A percentile compares a stretch with the other conserved stretches of the same genome.
Conservation (phyloP, 306 rosid species). For the Potentilla sterilis region DNA sequence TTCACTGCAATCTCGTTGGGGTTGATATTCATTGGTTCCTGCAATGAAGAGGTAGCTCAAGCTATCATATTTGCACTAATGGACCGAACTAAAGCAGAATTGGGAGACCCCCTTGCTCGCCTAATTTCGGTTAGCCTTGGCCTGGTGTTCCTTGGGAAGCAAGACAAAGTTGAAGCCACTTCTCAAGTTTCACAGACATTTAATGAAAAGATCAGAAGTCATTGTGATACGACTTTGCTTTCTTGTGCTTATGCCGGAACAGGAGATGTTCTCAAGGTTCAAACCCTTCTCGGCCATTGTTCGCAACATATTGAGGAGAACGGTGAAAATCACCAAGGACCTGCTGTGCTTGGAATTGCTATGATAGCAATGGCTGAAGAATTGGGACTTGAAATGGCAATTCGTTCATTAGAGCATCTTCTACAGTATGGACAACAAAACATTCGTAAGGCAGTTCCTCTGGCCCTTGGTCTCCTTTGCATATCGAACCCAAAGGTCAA, state of each 20-base stretch:
- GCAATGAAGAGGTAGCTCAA: constrained; percentile 92
- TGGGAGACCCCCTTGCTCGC: constrained; percentile 86
- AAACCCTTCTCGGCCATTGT: constrained; percentile 92
- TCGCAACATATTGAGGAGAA: constrained; percentile 93
- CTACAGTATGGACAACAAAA: constrained; percentile 94
- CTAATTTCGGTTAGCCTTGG: constrained; percentile 77
- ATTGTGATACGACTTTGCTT: constrained; percentile 86
- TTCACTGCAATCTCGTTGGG: constrained; percentile 94
- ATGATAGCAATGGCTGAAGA: constrained; percentile 99
- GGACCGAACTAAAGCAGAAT: constrained; percentile 80
- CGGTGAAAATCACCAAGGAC: constrained; percentile 90
- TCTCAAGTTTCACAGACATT: constrained; percentile 94
- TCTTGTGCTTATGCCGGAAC: constrained; percentile 99
- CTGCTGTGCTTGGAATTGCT: constrained; percentile 98
- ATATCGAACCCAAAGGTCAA: constrained; percentile 95
- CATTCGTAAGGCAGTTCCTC: constrained; percentile 87
- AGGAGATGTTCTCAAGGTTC: constrained; percentile 89
- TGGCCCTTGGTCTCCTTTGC: constrained; percentile 89
- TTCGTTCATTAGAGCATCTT: constrained; percentile 93
- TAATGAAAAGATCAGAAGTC: constrained; percentile 82
- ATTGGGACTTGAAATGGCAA: constrained; percentile 92
- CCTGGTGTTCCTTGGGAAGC: constrained; percentile 80
- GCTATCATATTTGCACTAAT: constrained; percentile 85
- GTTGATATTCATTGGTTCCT: constrained; percentile 78
- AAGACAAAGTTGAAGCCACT: constrained; percentile 95